Evolutionary conservation across 176 grass and related monocot genomes (phyloP).

Genomic region (Aegilops longissima): DNA sequence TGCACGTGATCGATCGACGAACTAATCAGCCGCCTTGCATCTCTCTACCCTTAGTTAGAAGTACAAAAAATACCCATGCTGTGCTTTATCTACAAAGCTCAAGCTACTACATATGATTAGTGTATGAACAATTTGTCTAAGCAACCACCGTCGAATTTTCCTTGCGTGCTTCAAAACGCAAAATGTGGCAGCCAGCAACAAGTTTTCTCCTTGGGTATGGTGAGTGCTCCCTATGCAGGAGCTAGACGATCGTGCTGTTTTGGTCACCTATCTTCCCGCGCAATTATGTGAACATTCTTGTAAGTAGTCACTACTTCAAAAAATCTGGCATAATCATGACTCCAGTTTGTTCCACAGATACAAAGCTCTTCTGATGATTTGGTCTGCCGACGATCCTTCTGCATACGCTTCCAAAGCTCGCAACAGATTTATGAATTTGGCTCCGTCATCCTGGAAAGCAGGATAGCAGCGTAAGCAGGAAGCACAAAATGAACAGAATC

Average conservation of each 20-base stretch:
- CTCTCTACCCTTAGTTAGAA: background rate
- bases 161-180: background rate
- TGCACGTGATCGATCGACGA: background rate
- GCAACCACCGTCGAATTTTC: constrained; percentile 11
- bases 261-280: constrained; percentile 14
- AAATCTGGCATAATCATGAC: constrained; percentile 28
- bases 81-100: constrained; percentile 39
- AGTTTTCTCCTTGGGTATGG: background rate
- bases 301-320: background rate
- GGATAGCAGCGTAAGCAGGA: constrained; percentile 10
- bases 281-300: constrained; percentile 11
- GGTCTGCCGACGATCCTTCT: constrained; percentile 80
- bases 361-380: constrained; percentile 69
- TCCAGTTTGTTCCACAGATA: constrained; percentile 78
- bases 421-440: constrained; percentile 79
- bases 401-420: constrained; percentile 91
- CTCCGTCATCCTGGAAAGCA: constrained; percentile 65
- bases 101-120: constrained; percentile 22
- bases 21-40: background rate
- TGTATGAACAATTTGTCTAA: constrained; percentile 29
- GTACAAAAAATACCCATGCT: background rate
- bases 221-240: background rate
- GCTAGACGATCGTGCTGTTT: background rate
- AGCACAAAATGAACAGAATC: background rate
- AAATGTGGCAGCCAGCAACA: background rate